Evolutionary conservation across 306 rosid species (phyloP).

Genomic region (Sicyos baderoa): DNA sequence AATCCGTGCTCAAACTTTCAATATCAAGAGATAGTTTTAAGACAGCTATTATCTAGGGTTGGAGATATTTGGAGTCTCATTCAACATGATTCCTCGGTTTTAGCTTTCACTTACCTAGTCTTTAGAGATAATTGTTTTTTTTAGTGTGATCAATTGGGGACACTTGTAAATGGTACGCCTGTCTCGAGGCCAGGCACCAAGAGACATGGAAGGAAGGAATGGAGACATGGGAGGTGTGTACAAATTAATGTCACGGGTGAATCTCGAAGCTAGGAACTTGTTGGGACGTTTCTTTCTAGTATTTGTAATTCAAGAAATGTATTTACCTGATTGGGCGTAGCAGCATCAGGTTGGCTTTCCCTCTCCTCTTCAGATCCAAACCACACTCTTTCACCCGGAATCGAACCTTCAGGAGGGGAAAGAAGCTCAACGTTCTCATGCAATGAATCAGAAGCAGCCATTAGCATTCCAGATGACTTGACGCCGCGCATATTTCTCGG

Average conservation of each 20-base stretch:
- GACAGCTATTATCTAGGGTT: background rate
- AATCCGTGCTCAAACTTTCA: no score
- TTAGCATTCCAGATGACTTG: conserved; percentile 84
- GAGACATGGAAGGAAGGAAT: no score
- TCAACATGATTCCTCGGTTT: background rate
- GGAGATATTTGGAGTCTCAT: background rate
- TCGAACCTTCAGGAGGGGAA: conserved; percentile 67
- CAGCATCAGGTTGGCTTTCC: conserved; percentile 59
- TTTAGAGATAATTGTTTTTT: background rate
- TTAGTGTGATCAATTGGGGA: background rate
- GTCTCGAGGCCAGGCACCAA: no score
- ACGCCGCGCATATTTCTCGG: conserved; percentile 94
- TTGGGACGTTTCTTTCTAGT: no score
- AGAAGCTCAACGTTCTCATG: conserved; percentile 86
- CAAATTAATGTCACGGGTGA: no score
- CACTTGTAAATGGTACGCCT: no score
- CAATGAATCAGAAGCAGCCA: conserved; percentile 88
- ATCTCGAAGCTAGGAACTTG: no score
- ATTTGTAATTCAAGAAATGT: no score
- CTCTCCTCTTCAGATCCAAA: conserved; percentile 62
- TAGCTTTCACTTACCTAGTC: background rate
- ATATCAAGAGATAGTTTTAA: background rate
- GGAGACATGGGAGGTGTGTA: no score
- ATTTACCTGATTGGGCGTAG: conserved; percentile 71
- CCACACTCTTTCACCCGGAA: conserved; percentile 85